phyloP scores from a whole-genome alignment of 2,329 filamentous ascomycete genomes.

The Xylaria sp. region DNA sequence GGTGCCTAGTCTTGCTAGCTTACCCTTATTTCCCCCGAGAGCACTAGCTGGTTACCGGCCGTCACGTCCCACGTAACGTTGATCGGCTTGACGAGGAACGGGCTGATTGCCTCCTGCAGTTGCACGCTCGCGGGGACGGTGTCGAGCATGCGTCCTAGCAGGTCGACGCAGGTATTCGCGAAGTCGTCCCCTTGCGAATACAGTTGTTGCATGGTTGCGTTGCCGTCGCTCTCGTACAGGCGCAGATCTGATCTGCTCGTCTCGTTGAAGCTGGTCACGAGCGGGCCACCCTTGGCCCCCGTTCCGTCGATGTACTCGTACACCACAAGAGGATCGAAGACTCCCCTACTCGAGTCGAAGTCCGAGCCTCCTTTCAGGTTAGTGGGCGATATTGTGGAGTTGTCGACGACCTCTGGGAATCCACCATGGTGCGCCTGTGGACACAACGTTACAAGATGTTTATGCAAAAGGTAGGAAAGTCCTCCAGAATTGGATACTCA shows the following conservation, averaged over 20 bases:
- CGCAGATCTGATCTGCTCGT: constrained; percentile 34
- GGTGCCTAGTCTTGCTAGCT: constrained; percentile 5
- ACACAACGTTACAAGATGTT: neutral
- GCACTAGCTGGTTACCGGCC: constrained; percentile 13
- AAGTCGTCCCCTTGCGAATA: constrained; percentile 30
- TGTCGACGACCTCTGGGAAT: constrained; percentile 29
- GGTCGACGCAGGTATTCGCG: constrained; percentile 28
- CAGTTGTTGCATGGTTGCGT: constrained; percentile 32
- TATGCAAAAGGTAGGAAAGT: too few relatives aligned
- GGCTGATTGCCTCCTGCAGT: constrained; percentile 26
- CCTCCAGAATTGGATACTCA: too few relatives aligned
- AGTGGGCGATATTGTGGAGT: constrained; percentile 24
- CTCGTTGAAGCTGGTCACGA: constrained; percentile 33
- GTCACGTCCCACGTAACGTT: constrained; percentile 33
- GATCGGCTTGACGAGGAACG: constrained; percentile 31
- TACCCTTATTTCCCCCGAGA: constrained; percentile 32
- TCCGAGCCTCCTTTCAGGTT: constrained; percentile 32
- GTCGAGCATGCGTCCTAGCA: constrained; percentile 33
- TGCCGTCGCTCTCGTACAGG: constrained; percentile 33
- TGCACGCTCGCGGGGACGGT: constrained; percentile 31
- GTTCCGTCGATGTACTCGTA: constrained; percentile 32
- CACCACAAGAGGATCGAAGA: constrained; percentile 30
- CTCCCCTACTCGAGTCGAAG: constrained; percentile 27
- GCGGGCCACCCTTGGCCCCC: constrained; percentile 27
- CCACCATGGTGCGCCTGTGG: constrained; percentile 30